phyloP scores from a whole-genome alignment of 164 flowering plant genomes.

The Chloranthus sessilifolius region DNA sequence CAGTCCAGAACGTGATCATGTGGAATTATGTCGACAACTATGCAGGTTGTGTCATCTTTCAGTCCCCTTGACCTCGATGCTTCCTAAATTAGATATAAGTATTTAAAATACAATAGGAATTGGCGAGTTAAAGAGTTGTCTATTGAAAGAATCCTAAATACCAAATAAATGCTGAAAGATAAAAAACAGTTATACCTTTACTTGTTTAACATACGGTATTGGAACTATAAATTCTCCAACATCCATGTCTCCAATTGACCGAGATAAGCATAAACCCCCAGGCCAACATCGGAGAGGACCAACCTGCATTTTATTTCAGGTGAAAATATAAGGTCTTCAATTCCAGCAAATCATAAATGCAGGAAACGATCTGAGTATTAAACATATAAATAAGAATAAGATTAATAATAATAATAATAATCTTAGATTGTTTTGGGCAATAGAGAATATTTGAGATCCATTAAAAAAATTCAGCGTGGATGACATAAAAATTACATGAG shows the following conservation, averaged over 20 bases:
- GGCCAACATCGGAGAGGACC: constrained; percentile 98
- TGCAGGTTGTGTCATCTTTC: constrained; percentile 89
- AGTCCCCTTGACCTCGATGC: constrained; percentile 75
- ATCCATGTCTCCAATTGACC: constrained; percentile 92
- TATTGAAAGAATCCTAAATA: neutral
- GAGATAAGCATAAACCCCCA: constrained; percentile 89
- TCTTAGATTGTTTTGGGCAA: no score
- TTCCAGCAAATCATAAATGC: no score
- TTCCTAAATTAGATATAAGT: constrained; percentile 35
- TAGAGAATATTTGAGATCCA: no score
- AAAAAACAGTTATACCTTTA: constrained; percentile 46
- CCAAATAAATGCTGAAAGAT: neutral
- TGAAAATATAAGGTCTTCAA: no score
- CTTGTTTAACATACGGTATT: constrained; percentile 87
- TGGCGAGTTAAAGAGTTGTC: neutral
- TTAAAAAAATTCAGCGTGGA: no score
- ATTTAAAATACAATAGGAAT: neutral
- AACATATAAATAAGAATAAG: no score
- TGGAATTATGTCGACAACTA: constrained; percentile 86
- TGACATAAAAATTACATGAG: no score
- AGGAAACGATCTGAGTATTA: no score
- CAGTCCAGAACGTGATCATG: constrained; percentile 41
- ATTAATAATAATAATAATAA: no score
- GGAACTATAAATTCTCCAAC: constrained; percentile 92
- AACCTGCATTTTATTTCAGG: no score